phyloP scores from a whole-genome alignment of 768 basidiomycete genomes.

The Coprinopsis sp. region DNA sequence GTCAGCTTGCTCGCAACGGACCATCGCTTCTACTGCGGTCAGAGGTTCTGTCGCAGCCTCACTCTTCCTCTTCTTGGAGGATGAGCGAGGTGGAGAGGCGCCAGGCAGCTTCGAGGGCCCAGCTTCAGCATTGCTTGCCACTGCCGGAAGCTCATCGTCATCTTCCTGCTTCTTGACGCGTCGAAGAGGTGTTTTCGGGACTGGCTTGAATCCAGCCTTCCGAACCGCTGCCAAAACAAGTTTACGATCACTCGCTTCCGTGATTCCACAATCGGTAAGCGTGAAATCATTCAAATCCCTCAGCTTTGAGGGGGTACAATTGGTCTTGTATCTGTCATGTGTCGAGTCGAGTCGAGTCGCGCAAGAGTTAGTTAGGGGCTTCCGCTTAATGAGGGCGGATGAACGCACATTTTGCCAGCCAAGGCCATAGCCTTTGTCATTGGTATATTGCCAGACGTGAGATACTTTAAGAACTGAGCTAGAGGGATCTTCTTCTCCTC shows the following conservation, averaged over 20 bases:
- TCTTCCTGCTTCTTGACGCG: slow-evolving; percentile 18
- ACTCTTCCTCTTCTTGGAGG: slow-evolving; percentile 29
- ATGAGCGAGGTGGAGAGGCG: slow-evolving; percentile 14
- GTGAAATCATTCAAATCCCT: slow-evolving; percentile 54
- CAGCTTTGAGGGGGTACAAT: slow-evolving; percentile 57
- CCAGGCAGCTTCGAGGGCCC: too few relatives aligned
- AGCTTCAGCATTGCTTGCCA: slow-evolving; percentile 10
- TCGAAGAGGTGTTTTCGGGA: slow-evolving; percentile 21
- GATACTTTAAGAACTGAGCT: slow-evolving; percentile 61
- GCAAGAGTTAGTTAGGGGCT: too few relatives aligned
- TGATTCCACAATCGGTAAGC: slow-evolving; percentile 53
- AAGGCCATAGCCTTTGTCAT: slow-evolving; percentile 65
- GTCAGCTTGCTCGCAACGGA: too few relatives aligned
- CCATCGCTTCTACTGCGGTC: too few relatives aligned
- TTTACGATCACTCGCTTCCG: slow-evolving; percentile 61
- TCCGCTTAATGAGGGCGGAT: too few relatives aligned
- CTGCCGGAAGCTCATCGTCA: slow-evolving; percentile 13
- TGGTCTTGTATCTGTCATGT: slow-evolving; percentile 58
- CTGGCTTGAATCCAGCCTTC: slow-evolving; percentile 64
- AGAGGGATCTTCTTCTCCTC: slow-evolving; percentile 48
- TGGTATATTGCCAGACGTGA: slow-evolving; percentile 53
- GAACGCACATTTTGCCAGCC: slow-evolving; percentile 63
- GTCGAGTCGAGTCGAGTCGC: too few relatives aligned
- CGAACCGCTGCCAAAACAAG: slow-evolving; percentile 53
- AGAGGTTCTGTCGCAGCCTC: slow-evolving; percentile 11